phyloP scores from a whole-genome alignment of 257 asterid genomes.

The Solanum pennellii region DNA sequence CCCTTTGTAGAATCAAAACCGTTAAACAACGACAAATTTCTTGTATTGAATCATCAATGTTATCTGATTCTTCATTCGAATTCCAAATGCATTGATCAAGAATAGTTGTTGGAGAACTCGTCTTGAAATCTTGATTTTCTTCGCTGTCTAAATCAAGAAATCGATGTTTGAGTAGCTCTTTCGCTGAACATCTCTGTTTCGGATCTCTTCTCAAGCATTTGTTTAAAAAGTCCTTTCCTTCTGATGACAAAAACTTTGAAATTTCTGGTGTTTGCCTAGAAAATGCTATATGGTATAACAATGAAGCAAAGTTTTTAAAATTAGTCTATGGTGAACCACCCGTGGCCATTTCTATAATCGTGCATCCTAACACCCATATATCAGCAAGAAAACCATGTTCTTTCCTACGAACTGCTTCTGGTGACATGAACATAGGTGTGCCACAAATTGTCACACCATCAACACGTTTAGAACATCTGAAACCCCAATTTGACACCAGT shows the following conservation, averaged over 20 bases:
- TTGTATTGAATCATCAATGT: neutral
- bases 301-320: conserved; percentile 4
- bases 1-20: conserved; percentile 7
- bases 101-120: conserved; percentile 49
- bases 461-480: conserved; percentile 50
- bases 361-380: conserved; percentile 78
- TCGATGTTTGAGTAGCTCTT: conserved; percentile 46
- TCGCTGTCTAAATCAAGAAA: conserved; percentile 18
- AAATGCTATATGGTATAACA: conserved; percentile 44
- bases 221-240: conserved; percentile 39
- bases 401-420: conserved; percentile 61
- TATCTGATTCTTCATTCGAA: conserved; percentile 30
- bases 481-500: conserved; percentile 43
- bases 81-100: conserved; percentile 64
- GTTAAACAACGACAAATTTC: neutral
- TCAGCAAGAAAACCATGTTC: conserved; percentile 60
- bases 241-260: conserved; percentile 39
- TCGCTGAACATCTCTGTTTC: conserved; percentile 45
- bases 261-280: conserved; percentile 44
- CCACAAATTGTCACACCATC: conserved; percentile 20
- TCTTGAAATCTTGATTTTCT: too few species aligned
- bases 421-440: conserved; percentile 78
- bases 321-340: conserved; percentile 53
- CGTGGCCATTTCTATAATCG: conserved; percentile 61
- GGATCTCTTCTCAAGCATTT: conserved; percentile 52